Evolutionary conservation across 2,329 filamentous ascomycete species (phyloP), one percentile per base, ranked within the genome.

Genomic region (Phaeoacremonium minimum): DNA sequence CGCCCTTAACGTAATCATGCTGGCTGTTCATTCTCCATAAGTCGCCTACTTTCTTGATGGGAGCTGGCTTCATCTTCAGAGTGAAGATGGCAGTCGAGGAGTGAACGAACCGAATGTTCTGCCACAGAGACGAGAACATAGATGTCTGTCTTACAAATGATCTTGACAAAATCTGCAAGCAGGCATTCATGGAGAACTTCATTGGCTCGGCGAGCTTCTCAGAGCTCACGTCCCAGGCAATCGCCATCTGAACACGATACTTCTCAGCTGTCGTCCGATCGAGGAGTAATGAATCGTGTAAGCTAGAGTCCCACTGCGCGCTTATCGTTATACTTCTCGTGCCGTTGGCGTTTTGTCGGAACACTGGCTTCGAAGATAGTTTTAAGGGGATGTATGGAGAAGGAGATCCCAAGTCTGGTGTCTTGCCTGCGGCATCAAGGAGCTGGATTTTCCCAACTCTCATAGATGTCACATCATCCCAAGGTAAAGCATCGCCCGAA

Each of bases 301-400:
- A 72, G 52, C 89, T 95, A 0, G 91, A 96, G 56, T 98, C 93
- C 93, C 93, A 98, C 53, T 97, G 90, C 1, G 86, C 89, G n/a
- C 85, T 75, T 30, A 97, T 72, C 2, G 84, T 90, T 26, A 96
- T 82, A 56, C 85, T 89, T 22, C 83, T 84, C 1, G 90, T 96
- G 26, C 93, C 93, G 56, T 97, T 94, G 16, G 87, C 80, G 53
- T 96, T 94, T 40, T 86, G 81, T 44, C 84, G 85, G 46, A 95
- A 83, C 38, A 81, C 73, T 1, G 93, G 91, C 32, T 84, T 80
- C 19, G 85, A 78, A 4, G 89, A 74, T 31, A 95, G 71, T 52
- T 87, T 87, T 26, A 98, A 66, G 0, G 80, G 62, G 4, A 98
- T 80, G 44, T 94, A 85, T 1, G 82, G 77, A 13, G 84, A 80